Conservation (phyloP, 2,329 filamentous ascomycete species). For the Pyrenophora tritici-repentis region DNA sequence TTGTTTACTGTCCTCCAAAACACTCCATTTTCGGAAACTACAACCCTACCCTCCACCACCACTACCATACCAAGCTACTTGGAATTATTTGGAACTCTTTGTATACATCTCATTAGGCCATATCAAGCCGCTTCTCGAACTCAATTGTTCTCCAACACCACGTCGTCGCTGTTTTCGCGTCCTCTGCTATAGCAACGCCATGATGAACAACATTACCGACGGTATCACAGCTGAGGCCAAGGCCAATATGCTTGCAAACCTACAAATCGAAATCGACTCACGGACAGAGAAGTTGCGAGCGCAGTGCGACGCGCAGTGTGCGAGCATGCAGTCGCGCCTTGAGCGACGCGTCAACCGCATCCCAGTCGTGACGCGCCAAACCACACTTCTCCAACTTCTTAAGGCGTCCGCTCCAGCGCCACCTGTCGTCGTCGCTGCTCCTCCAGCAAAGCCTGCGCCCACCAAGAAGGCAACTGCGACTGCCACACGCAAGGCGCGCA, state of each 20-base stretch:
- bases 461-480: slow-evolving; percentile 15
- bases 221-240: slow-evolving; percentile 44
- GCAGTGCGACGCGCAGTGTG: slow-evolving; percentile 86
- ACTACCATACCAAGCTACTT: slow-evolving; percentile 1
- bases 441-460: slow-evolving; percentile 15
- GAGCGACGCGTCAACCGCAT: slow-evolving; percentile 94
- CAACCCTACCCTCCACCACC: background rate
- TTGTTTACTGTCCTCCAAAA: slow-evolving; percentile 25
- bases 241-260: slow-evolving; percentile 35
- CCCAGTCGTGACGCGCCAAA: slow-evolving; percentile 75
- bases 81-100: background rate
- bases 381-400: slow-evolving; percentile 81
- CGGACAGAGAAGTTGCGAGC: slow-evolving; percentile 84
- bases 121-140: background rate
- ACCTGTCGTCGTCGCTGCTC: slow-evolving; percentile 12
- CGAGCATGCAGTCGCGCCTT: slow-evolving; percentile 81
- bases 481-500: slow-evolving; percentile 15
- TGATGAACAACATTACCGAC: slow-evolving; percentile 24
- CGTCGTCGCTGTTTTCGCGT: slow-evolving; percentile 19
- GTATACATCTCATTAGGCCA: background rate
- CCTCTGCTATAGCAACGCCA: slow-evolving; percentile 18
- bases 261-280: slow-evolving; percentile 69
- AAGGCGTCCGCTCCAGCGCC: slow-evolving; percentile 36
- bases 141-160: background rate
- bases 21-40: background rate